Base-by-base conservation (phyloP, 768 basidiomycete species). In the Mycena amicta region DNA sequence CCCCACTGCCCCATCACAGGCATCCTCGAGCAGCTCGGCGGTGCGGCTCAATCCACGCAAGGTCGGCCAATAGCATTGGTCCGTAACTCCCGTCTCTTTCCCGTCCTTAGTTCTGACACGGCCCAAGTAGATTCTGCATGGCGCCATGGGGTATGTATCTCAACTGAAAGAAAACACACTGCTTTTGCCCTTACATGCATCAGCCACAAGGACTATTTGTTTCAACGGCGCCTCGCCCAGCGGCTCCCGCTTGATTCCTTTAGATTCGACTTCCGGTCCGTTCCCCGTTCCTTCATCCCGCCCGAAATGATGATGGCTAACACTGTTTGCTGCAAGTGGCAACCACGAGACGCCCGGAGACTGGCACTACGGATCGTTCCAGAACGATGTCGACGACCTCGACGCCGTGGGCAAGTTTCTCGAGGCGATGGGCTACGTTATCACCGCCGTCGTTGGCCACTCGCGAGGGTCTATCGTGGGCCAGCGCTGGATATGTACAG, bases 201-300 rank as follows among this genome's bases (percentile, higher is more conserved):
- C 71, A 93, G 91, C 66, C 92, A 93, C 71, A 92, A 92, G 66
- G 88, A 93, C 68, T 93, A 93, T 73, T 70, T 93, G 49, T 92
- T 88, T 76, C 88, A 89, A 71, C 87, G 86, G 67, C 83, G 81
- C 15, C 83, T 93, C 20, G 89, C 89, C 2, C 68, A 71, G 37
- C 77, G 75, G 33, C 71, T 92, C 15, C 87, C 89, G 0, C 66
- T 90, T 23, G 92, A 94, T 70, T 92, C 90, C 2, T 92, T 93
- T 69, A 82, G 91, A 29, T 92, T 94, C 66, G 92, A 94, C 70
- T 94, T 94, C 73, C 83, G 90, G 90, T 92, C 66, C 55, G 83
- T 67, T 43, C n/a, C 40, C 52, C 13, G 5, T 51, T 52, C 28
- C 31, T 55, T 56, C 49, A 59, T 57, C 57, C 16, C 33, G 33